These are phyloP conservation scores for Chaetothyriales sp. DNA, from an alignment of 2,329 filamentous ascomycete genomes.

Conservation along the genomic window DNA sequence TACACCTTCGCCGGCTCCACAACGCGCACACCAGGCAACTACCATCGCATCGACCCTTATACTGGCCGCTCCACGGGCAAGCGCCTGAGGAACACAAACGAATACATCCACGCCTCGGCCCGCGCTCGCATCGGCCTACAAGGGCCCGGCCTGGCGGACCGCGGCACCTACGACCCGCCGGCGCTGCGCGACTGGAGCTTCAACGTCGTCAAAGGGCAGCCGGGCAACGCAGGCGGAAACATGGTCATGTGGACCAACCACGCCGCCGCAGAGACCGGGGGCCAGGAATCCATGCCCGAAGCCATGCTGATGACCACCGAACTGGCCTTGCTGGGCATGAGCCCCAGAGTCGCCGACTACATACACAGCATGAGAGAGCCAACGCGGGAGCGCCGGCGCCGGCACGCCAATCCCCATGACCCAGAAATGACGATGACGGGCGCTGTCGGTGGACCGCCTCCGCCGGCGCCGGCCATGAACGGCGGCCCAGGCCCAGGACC, in stretches of 20 bases:
- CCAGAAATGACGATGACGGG: neutral
- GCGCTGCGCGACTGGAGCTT: slow-evolving; percentile 19
- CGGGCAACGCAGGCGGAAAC: slow-evolving; percentile 12
- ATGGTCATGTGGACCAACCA: slow-evolving; percentile 17
- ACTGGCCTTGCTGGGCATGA: slow-evolving; percentile 13
- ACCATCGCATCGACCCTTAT: slow-evolving; percentile 16
- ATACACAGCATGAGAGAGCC: slow-evolving; percentile 1
- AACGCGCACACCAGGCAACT: slow-evolving; percentile 19
- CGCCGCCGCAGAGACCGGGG: slow-evolving; percentile 6
- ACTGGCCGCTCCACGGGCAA: slow-evolving; percentile 14
- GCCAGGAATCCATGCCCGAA: slow-evolving; percentile 17
- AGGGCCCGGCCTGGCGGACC: slow-evolving; percentile 15
- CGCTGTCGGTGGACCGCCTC: neutral
- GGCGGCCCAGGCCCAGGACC: neutral
- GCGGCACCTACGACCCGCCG: slow-evolving; percentile 15
- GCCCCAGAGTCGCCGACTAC: slow-evolving; percentile 13
- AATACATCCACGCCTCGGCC: slow-evolving; percentile 21
- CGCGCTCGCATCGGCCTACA: slow-evolving; percentile 15
- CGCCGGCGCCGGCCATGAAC: neutral
- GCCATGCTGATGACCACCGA: slow-evolving; percentile 15
- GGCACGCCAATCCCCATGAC: neutral
- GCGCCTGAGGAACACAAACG: slow-evolving; percentile 19
- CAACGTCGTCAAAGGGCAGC: slow-evolving; percentile 8
- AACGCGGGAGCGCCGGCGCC: neutral
- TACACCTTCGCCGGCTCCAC: slow-evolving; percentile 16